A percentile compares a stretch with the other conserved stretches of the same genome.
These are phyloP conservation scores for Gliomastix tumulicola DNA, from an alignment of 2,329 filamentous ascomycete genomes.

Conservation along the genomic window DNA sequence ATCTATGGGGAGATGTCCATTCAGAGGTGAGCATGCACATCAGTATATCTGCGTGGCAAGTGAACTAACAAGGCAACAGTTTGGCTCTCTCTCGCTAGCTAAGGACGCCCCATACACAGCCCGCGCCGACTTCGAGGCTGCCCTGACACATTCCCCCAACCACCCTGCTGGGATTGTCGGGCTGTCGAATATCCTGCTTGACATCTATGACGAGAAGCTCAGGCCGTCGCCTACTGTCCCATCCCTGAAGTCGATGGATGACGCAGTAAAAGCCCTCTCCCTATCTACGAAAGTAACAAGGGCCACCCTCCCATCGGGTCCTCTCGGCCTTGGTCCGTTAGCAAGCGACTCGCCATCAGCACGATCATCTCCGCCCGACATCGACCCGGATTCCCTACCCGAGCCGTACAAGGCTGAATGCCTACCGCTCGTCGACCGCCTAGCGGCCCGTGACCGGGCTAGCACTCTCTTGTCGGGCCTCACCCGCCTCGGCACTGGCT, in stretches of 20 bases:
- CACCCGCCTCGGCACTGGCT: conserved; percentile 78
- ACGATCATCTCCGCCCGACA: conserved; percentile 5
- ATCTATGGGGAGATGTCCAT: conserved; percentile 77
- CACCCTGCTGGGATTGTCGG: conserved; percentile 76
- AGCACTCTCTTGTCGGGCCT: conserved; percentile 75
- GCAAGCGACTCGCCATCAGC: no score
- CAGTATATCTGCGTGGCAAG: no score
- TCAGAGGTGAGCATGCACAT: conserved; percentile 67
- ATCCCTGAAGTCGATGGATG: conserved; percentile 3
- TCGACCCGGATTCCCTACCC: conserved; percentile 30
- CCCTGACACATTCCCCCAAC: conserved; percentile 71
- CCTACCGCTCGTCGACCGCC: conserved; percentile 67
- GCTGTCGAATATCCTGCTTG: conserved; percentile 76
- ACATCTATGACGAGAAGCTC: conserved; percentile 69
- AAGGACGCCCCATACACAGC: conserved; percentile 61
- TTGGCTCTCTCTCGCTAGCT: conserved; percentile 59
- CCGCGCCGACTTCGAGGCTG: conserved; percentile 72
- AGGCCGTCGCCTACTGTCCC: conserved; percentile 48
- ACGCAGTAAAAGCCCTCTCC: no score
- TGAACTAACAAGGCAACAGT: no score
- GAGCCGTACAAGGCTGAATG: conserved; percentile 50
- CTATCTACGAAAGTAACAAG: not conserved
- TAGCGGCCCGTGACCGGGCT: conserved; percentile 86
- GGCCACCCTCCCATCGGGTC: conserved; percentile 31
- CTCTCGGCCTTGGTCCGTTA: conserved; percentile 36